phyloP scores from a whole-genome alignment of 2,329 filamentous ascomycete species.

The Colletotrichum euphorbiae region DNA sequence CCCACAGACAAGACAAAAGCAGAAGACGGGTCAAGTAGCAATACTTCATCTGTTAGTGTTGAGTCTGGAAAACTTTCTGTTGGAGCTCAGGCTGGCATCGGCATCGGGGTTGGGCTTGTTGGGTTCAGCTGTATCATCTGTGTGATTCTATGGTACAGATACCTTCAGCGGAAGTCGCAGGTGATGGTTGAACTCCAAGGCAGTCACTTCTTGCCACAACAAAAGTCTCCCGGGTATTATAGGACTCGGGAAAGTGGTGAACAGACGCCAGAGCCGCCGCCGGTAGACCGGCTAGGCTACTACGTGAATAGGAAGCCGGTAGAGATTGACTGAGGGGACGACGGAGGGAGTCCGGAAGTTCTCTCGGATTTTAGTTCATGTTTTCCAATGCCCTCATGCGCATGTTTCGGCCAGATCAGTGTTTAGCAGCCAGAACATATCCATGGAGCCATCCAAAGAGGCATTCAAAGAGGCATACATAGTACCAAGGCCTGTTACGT shows the following conservation, averaged over 20 bases:
- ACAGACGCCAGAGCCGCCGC: neutral
- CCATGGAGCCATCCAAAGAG: no score
- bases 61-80: neutral
- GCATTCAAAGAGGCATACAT: no score
- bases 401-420: no score
- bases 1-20: neutral
- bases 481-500: no score
- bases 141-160: neutral
- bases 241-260: neutral
- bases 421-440: no score
- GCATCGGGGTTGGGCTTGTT: neutral
- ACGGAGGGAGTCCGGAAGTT: no score
- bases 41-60: neutral
- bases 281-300: neutral
- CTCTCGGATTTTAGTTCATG: no score
- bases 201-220: neutral
- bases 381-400: no score
- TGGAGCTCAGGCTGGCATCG: constrained; percentile 22
- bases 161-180: constrained; percentile 1
- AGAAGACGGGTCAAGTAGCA: neutral
- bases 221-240: neutral
- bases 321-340: neutral
- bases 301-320: constrained; percentile 14
- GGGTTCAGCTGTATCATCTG: constrained; percentile 11
- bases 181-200: neutral